These are phyloP conservation scores for Tetratostichococcus sp. DNA, from an alignment of 139 green algal species.

Conservation along the genomic window DNA sequence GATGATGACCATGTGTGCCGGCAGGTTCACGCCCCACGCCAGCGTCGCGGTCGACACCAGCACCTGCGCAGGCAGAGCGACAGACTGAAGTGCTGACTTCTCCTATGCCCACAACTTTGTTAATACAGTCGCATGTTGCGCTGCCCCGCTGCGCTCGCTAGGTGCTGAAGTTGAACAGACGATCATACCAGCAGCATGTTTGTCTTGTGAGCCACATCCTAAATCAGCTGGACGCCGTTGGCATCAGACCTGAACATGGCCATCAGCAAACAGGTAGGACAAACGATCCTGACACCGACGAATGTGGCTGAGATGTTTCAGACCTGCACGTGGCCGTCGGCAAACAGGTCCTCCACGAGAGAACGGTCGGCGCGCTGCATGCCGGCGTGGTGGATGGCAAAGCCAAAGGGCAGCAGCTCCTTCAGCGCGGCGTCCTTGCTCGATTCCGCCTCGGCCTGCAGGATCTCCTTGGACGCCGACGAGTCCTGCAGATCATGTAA, in stretches of 20 bases:
- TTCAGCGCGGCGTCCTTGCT: constrained; percentile 79
- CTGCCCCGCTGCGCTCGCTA: too few relatives aligned
- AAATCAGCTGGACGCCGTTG: too few relatives aligned
- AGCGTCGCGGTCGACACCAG: constrained; percentile 97
- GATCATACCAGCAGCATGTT: too few relatives aligned
- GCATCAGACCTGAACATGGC: constrained; percentile 42
- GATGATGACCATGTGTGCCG: constrained; percentile 98
- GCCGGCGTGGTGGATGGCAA: constrained; percentile 96
- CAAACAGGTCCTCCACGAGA: constrained; percentile 97
- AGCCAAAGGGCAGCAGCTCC: constrained; percentile 92
- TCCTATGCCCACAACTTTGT: too few relatives aligned
- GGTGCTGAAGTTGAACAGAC: too few relatives aligned
- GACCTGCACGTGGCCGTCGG: constrained; percentile 91
- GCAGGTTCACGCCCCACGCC: constrained; percentile 98
- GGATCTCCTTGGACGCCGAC: constrained; percentile 80
- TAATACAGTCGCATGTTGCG: too few relatives aligned
- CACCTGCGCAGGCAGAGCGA: constrained; percentile 59
- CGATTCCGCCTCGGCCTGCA: constrained; percentile 83
- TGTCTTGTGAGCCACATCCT: too few relatives aligned
- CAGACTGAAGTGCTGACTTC: neutral
- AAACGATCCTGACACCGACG: too few relatives aligned
- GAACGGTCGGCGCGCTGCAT: constrained; percentile 89
- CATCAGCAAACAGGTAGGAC: constrained; percentile 96
- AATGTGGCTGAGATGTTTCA: too few relatives aligned
- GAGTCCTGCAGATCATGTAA: constrained; percentile 62